Percentiles rank a stretch among this genome's conserved stretches.
Evolutionary conservation across 495 filamentous ascomycete genomes (phyloP).

Genomic region (Tuber borchii): DNA sequence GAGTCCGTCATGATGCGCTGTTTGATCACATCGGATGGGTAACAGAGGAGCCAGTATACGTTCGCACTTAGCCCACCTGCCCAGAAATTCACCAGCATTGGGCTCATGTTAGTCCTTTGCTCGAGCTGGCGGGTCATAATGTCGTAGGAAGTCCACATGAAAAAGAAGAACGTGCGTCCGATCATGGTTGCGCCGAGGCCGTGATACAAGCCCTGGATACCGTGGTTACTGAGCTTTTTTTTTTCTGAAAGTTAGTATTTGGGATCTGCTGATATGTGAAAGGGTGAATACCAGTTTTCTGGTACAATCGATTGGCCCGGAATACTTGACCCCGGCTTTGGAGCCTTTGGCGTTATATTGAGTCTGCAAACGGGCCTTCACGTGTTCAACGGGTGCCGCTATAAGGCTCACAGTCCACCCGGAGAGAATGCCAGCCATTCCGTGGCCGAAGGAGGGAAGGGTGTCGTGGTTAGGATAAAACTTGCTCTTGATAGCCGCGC

Average conservation of each 20-base stretch:
- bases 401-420: slow-evolving; percentile 87
- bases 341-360: slow-evolving; percentile 56
- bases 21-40: slow-evolving; percentile 93
- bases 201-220: slow-evolving; percentile 72
- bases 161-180: slow-evolving; percentile 91
- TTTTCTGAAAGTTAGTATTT: neutral
- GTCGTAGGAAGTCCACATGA: slow-evolving; percentile 94
- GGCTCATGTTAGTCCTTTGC: slow-evolving; percentile 61
- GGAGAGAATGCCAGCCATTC: slow-evolving; percentile 75
- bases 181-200: slow-evolving; percentile 77
- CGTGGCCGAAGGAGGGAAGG: slow-evolving; percentile 59
- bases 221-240: slow-evolving; percentile 52
- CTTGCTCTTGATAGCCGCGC: slow-evolving; percentile 67
- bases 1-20: slow-evolving; percentile 96
- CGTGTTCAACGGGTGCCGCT: slow-evolving; percentile 87
- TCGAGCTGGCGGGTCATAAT: slow-evolving; percentile 63
- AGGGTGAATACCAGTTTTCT: slow-evolving; percentile 55
- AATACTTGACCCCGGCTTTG: slow-evolving; percentile 49
- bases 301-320: slow-evolving; percentile 76
- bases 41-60: slow-evolving; percentile 85
- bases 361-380: slow-evolving; percentile 89
- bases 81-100: slow-evolving; percentile 89
- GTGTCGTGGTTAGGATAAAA: slow-evolving; percentile 57
- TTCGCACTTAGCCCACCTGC: slow-evolving; percentile 87
- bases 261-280: neutral